phyloP scores from a whole-genome alignment of 805 yeast genomes.

The Kluyveromyces dobzhanskii region DNA sequence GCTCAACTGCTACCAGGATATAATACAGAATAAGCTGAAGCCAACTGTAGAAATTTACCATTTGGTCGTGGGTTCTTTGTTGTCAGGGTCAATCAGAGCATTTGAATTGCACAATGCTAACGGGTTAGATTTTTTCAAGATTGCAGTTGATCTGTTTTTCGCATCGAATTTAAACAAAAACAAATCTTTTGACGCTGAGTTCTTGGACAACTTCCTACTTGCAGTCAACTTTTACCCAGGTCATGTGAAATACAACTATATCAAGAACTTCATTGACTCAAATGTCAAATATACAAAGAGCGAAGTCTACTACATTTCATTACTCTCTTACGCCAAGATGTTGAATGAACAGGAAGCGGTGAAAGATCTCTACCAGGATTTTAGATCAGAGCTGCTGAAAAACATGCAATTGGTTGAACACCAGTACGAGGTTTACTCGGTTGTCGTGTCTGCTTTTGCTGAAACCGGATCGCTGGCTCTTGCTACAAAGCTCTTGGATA shows the following conservation, averaged over 20 bases:
- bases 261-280: constrained; percentile 24
- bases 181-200: constrained; percentile 35
- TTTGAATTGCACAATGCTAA: constrained; percentile 30
- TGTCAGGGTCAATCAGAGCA: constrained; percentile 41
- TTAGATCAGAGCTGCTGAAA: constrained; percentile 18
- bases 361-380: constrained; percentile 33
- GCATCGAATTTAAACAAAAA: constrained; percentile 35
- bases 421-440: constrained; percentile 44
- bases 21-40: constrained; percentile 43
- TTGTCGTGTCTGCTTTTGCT: constrained; percentile 44
- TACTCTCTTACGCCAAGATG: constrained; percentile 34
- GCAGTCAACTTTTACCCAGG: constrained; percentile 38
- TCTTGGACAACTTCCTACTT: constrained; percentile 38
- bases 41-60: constrained; percentile 52
- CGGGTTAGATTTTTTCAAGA: constrained; percentile 41
- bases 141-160: constrained; percentile 40
- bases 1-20: constrained; percentile 60
- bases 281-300: constrained; percentile 21
- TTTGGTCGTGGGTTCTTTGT: constrained; percentile 41
- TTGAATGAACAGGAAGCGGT: constrained; percentile 33
- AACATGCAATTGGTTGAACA: constrained; percentile 19
- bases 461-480: constrained; percentile 39
- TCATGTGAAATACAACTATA: constrained; percentile 26
- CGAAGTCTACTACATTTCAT: constrained; percentile 32
- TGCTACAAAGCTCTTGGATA: constrained; percentile 52